phyloP scores from a whole-genome alignment of 768 basidiomycete species.

The Rhodotorula kratochvilovae region DNA sequence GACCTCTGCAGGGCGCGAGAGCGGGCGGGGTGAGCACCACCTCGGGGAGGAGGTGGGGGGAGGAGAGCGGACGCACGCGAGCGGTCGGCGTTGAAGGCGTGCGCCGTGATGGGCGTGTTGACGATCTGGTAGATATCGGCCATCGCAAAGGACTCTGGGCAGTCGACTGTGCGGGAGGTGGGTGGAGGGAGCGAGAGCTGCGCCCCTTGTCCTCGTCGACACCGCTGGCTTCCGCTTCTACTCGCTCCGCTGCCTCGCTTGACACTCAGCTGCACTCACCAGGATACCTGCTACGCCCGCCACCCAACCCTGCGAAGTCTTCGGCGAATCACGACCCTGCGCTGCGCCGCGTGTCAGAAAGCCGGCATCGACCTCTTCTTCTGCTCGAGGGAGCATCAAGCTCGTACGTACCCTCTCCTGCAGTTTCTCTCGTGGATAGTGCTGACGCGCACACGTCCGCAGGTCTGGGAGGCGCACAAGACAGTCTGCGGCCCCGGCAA shows the following conservation, averaged over 20 bases:
- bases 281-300: neutral
- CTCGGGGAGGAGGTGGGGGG: constrained; percentile 3
- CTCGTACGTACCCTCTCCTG: neutral
- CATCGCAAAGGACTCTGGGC: constrained; percentile 21
- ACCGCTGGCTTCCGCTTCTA: neutral
- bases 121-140: constrained; percentile 20
- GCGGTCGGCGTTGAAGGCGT: constrained; percentile 85
- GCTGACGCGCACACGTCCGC: neutral
- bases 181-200: neutral
- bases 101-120: constrained; percentile 70
- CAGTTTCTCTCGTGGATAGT: too few species aligned
- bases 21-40: neutral
- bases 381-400: neutral
- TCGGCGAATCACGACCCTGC: neutral
- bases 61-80: constrained; percentile 58
- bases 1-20: constrained; percentile 58
- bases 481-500: constrained; percentile 1
- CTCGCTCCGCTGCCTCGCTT: neutral
- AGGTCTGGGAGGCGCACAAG: constrained; percentile 5
- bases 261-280: neutral
- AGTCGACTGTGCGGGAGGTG: constrained; percentile 10
- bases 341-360: neutral
- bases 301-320: neutral
- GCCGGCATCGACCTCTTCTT: neutral
- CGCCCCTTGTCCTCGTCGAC: neutral